Evolutionary conservation across 306 rosid species (phyloP).

Genomic region (Echinosophora koreensis): DNA sequence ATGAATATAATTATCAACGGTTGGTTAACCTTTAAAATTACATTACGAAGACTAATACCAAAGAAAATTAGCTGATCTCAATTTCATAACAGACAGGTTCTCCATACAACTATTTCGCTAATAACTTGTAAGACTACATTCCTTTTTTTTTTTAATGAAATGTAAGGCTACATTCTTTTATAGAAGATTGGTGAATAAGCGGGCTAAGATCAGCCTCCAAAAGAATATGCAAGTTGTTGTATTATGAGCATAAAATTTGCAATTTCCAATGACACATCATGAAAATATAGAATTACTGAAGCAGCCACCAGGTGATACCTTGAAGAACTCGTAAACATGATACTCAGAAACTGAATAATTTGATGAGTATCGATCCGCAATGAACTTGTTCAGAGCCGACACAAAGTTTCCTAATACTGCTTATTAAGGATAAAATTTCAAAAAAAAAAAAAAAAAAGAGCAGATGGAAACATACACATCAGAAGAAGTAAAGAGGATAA

Average conservation of each 20-base stretch:
- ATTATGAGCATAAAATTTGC: background rate
- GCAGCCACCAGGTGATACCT: constrained; percentile 61
- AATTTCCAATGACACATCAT: constrained; percentile 18
- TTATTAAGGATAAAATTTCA: background rate
- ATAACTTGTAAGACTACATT: background rate
- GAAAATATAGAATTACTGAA: constrained; percentile 28
- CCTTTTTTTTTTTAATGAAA: too few relatives aligned
- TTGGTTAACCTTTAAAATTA: too few relatives aligned
- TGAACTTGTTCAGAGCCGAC: constrained; percentile 89
- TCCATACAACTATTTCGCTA: background rate
- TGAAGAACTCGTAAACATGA: constrained; percentile 91
- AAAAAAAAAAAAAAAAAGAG: background rate
- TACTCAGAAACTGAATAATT: constrained; percentile 85
- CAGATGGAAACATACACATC: constrained; percentile 26
- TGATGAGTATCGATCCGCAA: constrained; percentile 82
- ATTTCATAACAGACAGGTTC: background rate
- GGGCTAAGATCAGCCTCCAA: background rate
- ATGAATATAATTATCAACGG: background rate
- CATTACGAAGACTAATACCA: background rate
- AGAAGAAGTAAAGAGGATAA: constrained; percentile 1
- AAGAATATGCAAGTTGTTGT: constrained; percentile 17
- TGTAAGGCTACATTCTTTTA: constrained; percentile 5
- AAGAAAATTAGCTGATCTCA: background rate
- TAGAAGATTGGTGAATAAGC: background rate
- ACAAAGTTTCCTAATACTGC: constrained; percentile 92